Base-by-base conservation (phyloP, 169 alveolate species). In the Pseudocohnilembus persalinus region DNA sequence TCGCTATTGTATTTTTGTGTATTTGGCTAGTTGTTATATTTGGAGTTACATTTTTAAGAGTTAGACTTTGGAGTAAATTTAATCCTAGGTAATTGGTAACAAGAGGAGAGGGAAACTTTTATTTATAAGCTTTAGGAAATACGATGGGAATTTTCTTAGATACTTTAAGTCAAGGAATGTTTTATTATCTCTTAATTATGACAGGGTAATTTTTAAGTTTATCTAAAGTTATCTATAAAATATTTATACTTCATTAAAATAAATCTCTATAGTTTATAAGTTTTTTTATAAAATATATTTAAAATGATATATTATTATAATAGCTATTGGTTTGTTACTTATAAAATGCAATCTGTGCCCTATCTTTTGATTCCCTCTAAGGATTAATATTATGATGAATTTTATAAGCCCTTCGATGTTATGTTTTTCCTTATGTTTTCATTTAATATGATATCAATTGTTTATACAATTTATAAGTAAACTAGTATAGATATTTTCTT, bases 321-420 rank as follows among this genome's bases (percentile, higher is more conserved):
- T n/a, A n/a, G 89, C 27, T 92, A 91, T 85, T 92, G 91, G 91
- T 95, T 86, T 90, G 65, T 93, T 24, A 88, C 91, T 78, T 95
- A 81, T 81, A 95, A 95, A 88, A 65, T 85, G n/a, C 89, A 93
- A 84, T 78, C 86, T 35, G 86, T 90, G 4, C 89, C 88, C 25
- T 90, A 79, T 87, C 86, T 87, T 16, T 84, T 90, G 72, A 88
- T 92, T 79, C 93, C 95, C 15, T 33, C 90, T 34, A 76, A 85
- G 20, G 90, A 83, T 49, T 4, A 49, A 30, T 34, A 77, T 29
- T 74, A 80, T 28, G 78, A 28, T 28, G 76, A 72, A 24, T 68
- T 82, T 73, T 88, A 84, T 49, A 31, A 64, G 49, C 85, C 92
- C 1, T 88, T 80, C 64, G 87, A 78, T 34, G 30, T 83, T 26